phyloP scores from a whole-genome alignment of 2,329 filamentous ascomycete species.

The Nemania sp. region DNA sequence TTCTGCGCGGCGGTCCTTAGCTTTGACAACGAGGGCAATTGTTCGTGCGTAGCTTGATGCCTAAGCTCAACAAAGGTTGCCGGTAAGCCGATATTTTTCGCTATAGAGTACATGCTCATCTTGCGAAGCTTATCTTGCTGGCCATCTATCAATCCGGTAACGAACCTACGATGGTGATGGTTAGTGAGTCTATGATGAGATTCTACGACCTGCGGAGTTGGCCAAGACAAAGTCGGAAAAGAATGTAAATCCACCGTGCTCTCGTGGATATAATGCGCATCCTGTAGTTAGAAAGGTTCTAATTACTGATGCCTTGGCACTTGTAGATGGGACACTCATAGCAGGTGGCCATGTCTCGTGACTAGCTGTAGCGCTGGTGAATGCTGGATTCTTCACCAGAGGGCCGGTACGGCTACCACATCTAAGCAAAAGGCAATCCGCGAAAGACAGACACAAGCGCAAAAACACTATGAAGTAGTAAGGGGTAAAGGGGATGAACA shows the following conservation, averaged over 20 bases:
- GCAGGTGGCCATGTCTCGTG: background rate
- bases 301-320: background rate
- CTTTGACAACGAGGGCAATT: conserved; percentile 74
- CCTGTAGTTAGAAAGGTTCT: too few species aligned
- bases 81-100: conserved; percentile 68
- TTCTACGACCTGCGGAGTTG: background rate
- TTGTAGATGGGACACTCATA: conserved; percentile 2
- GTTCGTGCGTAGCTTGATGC: conserved; percentile 89
- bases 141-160: conserved; percentile 77
- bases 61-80: conserved; percentile 85
- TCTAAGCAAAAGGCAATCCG: background rate
- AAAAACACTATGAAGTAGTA: background rate
- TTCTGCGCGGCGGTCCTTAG: conserved; percentile 70
- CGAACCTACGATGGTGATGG: conserved; percentile 58
- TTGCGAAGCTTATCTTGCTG: conserved; percentile 69
- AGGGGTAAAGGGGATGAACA: conserved; percentile 39
- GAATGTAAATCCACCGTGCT: too few species aligned
- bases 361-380: background rate
- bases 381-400: background rate
- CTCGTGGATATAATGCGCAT: too few species aligned
- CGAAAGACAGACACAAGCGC: background rate
- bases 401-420: background rate
- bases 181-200: conserved; percentile 21
- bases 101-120: conserved; percentile 73
- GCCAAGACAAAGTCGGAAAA: conserved; percentile 5